These are phyloP conservation scores for Pyrenophora tritici-repentis DNA, from an alignment of 2,329 filamentous ascomycete species.

Conservation along the genomic window DNA sequence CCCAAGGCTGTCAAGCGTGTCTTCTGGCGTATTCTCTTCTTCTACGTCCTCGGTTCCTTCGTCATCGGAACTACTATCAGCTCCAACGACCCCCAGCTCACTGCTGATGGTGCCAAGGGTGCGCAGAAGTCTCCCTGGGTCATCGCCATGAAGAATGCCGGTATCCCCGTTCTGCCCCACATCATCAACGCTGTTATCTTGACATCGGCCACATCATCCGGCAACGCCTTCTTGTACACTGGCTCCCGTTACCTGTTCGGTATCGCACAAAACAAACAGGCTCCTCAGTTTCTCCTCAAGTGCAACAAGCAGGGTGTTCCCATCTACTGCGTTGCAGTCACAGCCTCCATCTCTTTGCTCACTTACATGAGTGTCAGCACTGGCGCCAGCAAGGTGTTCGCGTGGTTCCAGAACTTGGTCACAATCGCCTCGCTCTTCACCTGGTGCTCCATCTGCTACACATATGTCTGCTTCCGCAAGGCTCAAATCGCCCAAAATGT, in stretches of 20 bases:
- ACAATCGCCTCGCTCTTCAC: slow-evolving; percentile 61
- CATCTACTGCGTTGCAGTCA: slow-evolving; percentile 46
- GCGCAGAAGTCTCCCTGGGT: slow-evolving; percentile 53
- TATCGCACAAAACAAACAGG: slow-evolving; percentile 57
- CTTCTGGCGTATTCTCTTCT: slow-evolving; percentile 61
- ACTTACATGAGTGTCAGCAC: slow-evolving; percentile 57
- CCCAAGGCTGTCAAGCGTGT: slow-evolving; percentile 61
- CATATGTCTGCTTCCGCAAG: slow-evolving; percentile 62
- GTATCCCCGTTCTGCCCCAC: slow-evolving; percentile 68
- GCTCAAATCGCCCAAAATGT: slow-evolving; percentile 57
- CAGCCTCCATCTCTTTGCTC: slow-evolving; percentile 51
- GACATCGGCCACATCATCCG: slow-evolving; percentile 71
- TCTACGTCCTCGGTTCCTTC: slow-evolving; percentile 59
- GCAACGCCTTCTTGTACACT: slow-evolving; percentile 67
- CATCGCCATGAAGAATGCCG: slow-evolving; percentile 70
- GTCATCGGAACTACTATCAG: slow-evolving; percentile 66
- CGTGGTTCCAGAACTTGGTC: slow-evolving; percentile 73
- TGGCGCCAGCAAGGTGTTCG: slow-evolving; percentile 58
- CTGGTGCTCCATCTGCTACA: slow-evolving; percentile 60
- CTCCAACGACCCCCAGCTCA: slow-evolving; percentile 57
- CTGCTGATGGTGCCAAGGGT: slow-evolving; percentile 49
- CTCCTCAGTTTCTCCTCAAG: slow-evolving; percentile 57
- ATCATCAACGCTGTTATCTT: slow-evolving; percentile 79
- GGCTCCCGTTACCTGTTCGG: slow-evolving; percentile 59
- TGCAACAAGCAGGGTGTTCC: slow-evolving; percentile 54